Evolutionary conservation across 2,329 filamentous ascomycete species (phyloP), one percentile per base, ranked within the genome.

Genomic region (Xylariaceae sp.): DNA sequence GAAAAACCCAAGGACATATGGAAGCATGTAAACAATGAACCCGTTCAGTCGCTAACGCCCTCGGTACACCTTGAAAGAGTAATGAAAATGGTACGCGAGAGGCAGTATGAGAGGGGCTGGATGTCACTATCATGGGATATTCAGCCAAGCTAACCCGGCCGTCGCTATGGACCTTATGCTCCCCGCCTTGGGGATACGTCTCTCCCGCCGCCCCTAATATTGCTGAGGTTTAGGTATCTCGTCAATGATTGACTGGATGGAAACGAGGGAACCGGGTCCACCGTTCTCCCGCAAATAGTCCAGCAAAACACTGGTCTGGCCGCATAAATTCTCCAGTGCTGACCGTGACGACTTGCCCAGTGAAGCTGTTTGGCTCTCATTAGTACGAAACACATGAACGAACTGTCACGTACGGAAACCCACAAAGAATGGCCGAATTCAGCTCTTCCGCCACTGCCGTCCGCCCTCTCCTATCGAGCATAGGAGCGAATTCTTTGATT

Each of bases 371-470:
- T 31, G 13, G 21, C 36, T 24, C 30, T 5, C 5, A 42, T 52
- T 38, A 55, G 47, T 19, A 13, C 12, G n/a, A 12, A 9, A 15
- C 7, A n/a, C 4, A 4, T 7, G 28, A 9, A 12, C 24, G 1
- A 17, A 3, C 3, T 15, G 21, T 7, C 11, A 24, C 11, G 11
- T 24, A 24, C 7, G 21, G 21, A 11, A 38, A 72, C 81, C 67
- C 68, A 94, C 88, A 80, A 44, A 98, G 63, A 53, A 98, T 95
- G 32, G 88, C 89, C 44, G 87, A 86, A 62, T 97, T 97, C 40
- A 98, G 70, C 61, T 95, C 89, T 66, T 98, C 92, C 7, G 89
- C 89, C 28, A 97, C 87, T 13, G 78, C 72, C 13, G 81, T 77
- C 30, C 92, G 72, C 1, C 86, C 88, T 36, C 75, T 77, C 27